Base-by-base conservation (phyloP, 2,329 filamentous ascomycete species). In the Cryphonectria parasitica region DNA sequence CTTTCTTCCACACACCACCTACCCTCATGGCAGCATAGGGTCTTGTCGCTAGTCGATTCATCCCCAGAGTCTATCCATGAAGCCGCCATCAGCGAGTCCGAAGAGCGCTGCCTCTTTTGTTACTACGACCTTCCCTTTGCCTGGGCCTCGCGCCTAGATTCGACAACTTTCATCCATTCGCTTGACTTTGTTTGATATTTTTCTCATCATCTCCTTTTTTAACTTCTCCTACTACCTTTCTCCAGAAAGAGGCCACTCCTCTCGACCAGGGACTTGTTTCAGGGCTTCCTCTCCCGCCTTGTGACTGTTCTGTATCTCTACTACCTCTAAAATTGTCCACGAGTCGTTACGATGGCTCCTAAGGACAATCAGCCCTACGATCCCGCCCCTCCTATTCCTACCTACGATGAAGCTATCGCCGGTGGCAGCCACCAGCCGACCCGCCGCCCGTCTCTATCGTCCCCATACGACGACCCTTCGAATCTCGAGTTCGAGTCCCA, bases 321-420 rank as follows among this genome's bases (percentile, higher is more conserved):
- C 17, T 19, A 61, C 19, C 39, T n/a, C 56, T 22, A 19, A 11
- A n/a, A 36, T 36, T 39, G 13, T 31, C 36, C 11, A 39, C n/a
- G 13, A 36, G 3, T 34, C 67, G 11, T 60, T 64, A 54, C 73
- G 43, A 83, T 82, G 81, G 78, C 80, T 75, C 79, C 82, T 73
- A 86, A 87, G 79, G 83, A 88, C 79, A 89, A 89, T 75, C 81
- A 83, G 69, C 83, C 83, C 72, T 89, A 90, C 80, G 86, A 88
- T 77, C 82, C 86, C 73, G 85, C 91, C 62, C 91, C 93, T 67
- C 92, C 92, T 43, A 95, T 96, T 78, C 93, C 93, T 41, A 90
- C 90, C 61, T 96, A 96, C 81, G 93, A 95, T 80, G 93, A 97
- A 83, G 93, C 93, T 73, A 87, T 88, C 71, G 89, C 89, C 25